Evolutionary conservation across 2,329 filamentous ascomycete species (phyloP), one percentile per base, ranked within the genome.

Genomic region (Zopfia rhizophila): DNA sequence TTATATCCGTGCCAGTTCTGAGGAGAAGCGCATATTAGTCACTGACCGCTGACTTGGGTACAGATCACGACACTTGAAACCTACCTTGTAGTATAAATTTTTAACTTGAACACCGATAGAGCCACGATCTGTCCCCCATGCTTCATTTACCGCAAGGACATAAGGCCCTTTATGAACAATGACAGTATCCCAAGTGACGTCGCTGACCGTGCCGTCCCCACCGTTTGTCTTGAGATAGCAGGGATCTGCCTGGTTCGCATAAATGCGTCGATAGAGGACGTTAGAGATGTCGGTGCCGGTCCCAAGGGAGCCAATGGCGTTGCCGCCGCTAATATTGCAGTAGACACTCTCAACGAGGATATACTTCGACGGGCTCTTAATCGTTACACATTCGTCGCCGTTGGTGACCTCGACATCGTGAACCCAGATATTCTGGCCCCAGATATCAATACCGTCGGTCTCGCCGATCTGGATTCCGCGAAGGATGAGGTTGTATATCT

Each of bases 331-430:
- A 24, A 54, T 45, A 29, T 55, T 58, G 38, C 53, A 58, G 32
- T 50, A 54, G 21, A 58, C 53, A 12, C 50, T 45, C 31, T 58
- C 55, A 30, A 56, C 55, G 16, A 58, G 51, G 13, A 58, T 44
- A 25, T 58, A 53, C 36, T 47, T 57, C 5, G 53, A 48, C 10
- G 55, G 54, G 0, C 53, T 52, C 29, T 55, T 55, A 22, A 58
- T 50, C 11, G 44, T 46, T 13, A 58, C 45, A 13, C 55, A 58
- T 28, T 58, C 55, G 30, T 56, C 55, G 12, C 53, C 39, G 18
- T 58, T 58, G 8, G 55, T 52, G 7, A 58, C 53, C 35, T 58
- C 55, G 5, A 58, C 47, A 35, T 58, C 46, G 32, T 58, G 53
- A 12, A 56, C 35, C 32, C 48, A 40, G n/a, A 51, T 51, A 24